phyloP scores from a whole-genome alignment of 768 basidiomycete species.

The Boletus rufocinnamomeus region DNA sequence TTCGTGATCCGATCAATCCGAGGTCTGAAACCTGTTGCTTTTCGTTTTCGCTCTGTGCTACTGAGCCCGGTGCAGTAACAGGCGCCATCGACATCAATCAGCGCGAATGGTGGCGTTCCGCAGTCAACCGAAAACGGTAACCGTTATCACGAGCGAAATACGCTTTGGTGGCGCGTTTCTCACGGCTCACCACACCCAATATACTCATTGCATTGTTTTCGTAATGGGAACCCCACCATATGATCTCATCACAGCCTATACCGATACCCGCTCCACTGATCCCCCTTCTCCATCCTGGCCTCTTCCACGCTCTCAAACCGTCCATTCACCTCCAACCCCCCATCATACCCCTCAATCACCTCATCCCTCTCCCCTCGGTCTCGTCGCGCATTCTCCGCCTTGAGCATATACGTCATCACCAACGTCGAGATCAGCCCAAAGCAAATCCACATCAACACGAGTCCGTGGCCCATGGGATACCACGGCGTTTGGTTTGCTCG shows the following conservation, averaged over 20 bases:
- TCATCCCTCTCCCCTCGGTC: conserved; percentile 72
- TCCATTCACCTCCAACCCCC: conserved; percentile 52
- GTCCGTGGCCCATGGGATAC: conserved; percentile 61
- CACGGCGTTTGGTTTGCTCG: conserved; percentile 65
- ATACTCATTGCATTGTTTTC: too few relatives aligned
- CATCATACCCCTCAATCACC: conserved; percentile 47
- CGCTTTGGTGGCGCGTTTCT: too few relatives aligned
- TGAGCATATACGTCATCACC: conserved; percentile 44
- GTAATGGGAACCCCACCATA: background rate
- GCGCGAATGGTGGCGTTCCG: background rate
- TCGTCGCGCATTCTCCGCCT: conserved; percentile 62
- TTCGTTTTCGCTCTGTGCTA: background rate
- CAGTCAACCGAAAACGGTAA: background rate
- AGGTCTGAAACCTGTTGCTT: too few relatives aligned
- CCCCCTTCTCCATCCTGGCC: conserved; percentile 69
- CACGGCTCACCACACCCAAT: too few relatives aligned
- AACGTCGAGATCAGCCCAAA: conserved; percentile 56
- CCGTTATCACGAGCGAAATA: too few relatives aligned
- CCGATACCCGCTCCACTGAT: conserved; percentile 75
- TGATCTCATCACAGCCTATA: conserved; percentile 51
- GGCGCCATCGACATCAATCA: background rate
- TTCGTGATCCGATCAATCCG: too few relatives aligned
- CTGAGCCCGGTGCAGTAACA: too few relatives aligned
- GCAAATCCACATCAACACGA: conserved; percentile 73
- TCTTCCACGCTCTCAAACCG: conserved; percentile 59